Evolutionary conservation across 2,329 filamentous ascomycete species (phyloP), one percentile per base, ranked within the genome.

Genomic region (Cordyceps fumosorosea): DNA sequence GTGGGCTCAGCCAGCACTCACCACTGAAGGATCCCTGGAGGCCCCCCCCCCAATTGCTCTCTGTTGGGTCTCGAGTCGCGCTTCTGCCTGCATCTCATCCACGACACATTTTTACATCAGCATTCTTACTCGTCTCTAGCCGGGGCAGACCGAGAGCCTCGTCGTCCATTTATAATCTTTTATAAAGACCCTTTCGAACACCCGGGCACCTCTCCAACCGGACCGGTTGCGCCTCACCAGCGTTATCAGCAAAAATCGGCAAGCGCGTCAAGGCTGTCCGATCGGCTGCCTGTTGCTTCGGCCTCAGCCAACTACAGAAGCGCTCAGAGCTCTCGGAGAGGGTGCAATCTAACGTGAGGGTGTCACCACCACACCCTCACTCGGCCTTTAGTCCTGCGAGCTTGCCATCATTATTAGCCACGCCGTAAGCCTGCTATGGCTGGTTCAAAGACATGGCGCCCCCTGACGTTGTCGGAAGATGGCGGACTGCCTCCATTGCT

Each of bases 401-500:
- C 44, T 40, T 22, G 16, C 16, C 6, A 6, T 56, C 6, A 6
- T 56, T 34, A 37, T 22, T 26, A 24, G 56, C 40, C 29, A 4
- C 32, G 47, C 18, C 29, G 16, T 3, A 44, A 48, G 26, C 22
- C 45, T 44, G 12, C 18, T 55, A 78, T 77, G 76, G 58, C 69
- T 24, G 58, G 65, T 37, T 62, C 67, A n/a, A 69, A 69, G 59
- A 69, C 70, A 67, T 85, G 83, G 83, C 75, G 76, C 56, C 77
- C 77, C 37, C 73, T 85, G 63, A 80, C 81, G 47, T 70, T 79
- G 40, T 64, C 72, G 18, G 56, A 67, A 22, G 77, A 77, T 42
- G 68, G 73, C 14, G 73, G 74, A 20, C 67, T 86, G 6, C 89
- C 88, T 12, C 77, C 81, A 44, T 78, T 93, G 8, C 78, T 93